Conservation (phyloP, 192 early-diverging fungal genomes). For the Radiomyces spectabilis region DNA sequence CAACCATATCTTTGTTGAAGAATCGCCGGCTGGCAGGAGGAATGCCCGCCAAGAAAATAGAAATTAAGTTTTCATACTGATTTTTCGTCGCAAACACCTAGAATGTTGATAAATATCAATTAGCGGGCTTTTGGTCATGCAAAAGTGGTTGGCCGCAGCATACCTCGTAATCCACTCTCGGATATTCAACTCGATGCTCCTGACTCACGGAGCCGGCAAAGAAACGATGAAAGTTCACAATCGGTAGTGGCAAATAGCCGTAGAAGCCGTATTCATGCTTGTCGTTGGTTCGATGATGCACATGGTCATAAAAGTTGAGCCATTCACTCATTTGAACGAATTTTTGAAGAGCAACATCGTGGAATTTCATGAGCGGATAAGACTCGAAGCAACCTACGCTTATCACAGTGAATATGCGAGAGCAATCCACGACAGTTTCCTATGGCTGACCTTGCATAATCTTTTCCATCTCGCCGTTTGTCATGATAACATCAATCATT, state of each 20-base stretch:
- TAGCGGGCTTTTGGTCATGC: neutral
- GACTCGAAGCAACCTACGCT: slow-evolving; percentile 94
- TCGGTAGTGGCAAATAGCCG: slow-evolving; percentile 61
- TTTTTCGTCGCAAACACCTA: slow-evolving; percentile 38
- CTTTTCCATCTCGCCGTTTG: slow-evolving; percentile 82
- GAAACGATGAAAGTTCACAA: slow-evolving; percentile 71
- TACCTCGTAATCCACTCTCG: slow-evolving; percentile 71
- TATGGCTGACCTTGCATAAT: slow-evolving; percentile 49
- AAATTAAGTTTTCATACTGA: slow-evolving; percentile 45
- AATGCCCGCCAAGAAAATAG: slow-evolving; percentile 39
- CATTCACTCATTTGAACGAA: slow-evolving; percentile 65
- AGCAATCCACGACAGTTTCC: neutral
- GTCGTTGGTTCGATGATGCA: slow-evolving; percentile 42
- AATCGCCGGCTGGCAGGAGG: slow-evolving; percentile 38
- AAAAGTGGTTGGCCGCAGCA: too few relatives aligned
- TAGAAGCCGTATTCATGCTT: slow-evolving; percentile 49
- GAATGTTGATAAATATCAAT: neutral
- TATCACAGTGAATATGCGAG: neutral
- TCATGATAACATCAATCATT: slow-evolving; percentile 39
- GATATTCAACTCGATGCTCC: slow-evolving; percentile 57
- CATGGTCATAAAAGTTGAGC: slow-evolving; percentile 74
- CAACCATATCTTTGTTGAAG: slow-evolving; percentile 36
- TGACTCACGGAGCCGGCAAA: slow-evolving; percentile 62
- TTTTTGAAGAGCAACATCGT: slow-evolving; percentile 63
- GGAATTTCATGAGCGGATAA: slow-evolving; percentile 72